These are phyloP conservation scores for Phylloporus sp. DNA, from an alignment of 768 basidiomycete species.

Conservation along the genomic window DNA sequence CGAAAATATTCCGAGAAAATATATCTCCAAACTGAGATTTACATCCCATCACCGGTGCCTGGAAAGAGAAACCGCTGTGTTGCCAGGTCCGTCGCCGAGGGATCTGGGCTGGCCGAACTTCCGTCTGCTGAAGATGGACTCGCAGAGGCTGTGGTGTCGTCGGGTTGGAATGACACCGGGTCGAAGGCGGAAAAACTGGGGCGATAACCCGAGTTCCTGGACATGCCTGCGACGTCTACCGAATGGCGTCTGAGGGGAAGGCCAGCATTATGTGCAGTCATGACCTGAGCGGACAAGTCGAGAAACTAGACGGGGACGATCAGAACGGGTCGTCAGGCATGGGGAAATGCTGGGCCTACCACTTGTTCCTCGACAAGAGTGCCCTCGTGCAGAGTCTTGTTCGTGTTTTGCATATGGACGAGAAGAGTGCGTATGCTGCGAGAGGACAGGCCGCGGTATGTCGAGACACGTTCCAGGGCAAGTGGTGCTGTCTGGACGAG, in stretches of 20 bases:
- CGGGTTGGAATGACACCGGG: slow-evolving; percentile 7
- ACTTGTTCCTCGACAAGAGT: slow-evolving; percentile 52
- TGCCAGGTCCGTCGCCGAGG: slow-evolving; percentile 11
- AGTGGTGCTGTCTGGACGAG: slow-evolving; percentile 45
- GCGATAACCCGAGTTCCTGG: slow-evolving; percentile 8
- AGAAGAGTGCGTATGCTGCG: slow-evolving; percentile 66
- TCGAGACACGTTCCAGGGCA: slow-evolving; percentile 45
- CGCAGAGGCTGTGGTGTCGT: slow-evolving; percentile 19
- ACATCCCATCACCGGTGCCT: slow-evolving; percentile 9
- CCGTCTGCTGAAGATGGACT: slow-evolving; percentile 23
- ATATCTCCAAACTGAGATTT: background rate
- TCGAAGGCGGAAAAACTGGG: slow-evolving; percentile 16
- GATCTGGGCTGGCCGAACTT: slow-evolving; percentile 16
- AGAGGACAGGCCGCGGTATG: slow-evolving; percentile 53
- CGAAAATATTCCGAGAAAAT: slow-evolving; percentile 3
- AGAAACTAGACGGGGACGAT: slow-evolving; percentile 20
- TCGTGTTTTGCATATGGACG: slow-evolving; percentile 62
- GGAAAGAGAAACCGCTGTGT: slow-evolving; percentile 19
- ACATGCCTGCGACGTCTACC: slow-evolving; percentile 20
- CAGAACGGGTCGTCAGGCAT: background rate
- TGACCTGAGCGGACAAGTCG: slow-evolving; percentile 27
- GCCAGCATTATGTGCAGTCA: slow-evolving; percentile 20
- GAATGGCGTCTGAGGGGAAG: slow-evolving; percentile 31
- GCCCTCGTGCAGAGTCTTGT: slow-evolving; percentile 45
- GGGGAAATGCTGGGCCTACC: slow-evolving; percentile 30